A percentile compares a stretch with the other conserved stretches of the same genome.
Evolutionary conservation across 495 filamentous ascomycete species (phyloP).

Genomic region (Cercophora sp.): DNA sequence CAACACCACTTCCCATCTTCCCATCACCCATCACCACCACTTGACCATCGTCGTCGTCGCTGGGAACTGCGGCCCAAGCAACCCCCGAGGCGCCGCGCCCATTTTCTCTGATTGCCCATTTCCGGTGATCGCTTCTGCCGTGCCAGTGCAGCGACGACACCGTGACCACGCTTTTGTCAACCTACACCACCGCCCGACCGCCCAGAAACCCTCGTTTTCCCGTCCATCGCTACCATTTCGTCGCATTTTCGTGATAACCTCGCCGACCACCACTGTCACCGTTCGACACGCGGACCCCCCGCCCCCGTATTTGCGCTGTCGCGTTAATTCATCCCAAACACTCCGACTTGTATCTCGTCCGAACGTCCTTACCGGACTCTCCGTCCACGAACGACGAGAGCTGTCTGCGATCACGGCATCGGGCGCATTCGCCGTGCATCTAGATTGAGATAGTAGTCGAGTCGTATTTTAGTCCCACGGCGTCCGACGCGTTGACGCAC

Average conservation of each 20-base stretch:
- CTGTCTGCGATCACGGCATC: too few species aligned
- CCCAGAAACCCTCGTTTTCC: not conserved
- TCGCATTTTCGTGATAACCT: conserved; percentile 18
- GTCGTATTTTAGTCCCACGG: conserved; percentile 4
- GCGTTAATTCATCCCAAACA: too few species aligned
- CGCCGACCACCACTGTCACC: conserved; percentile 1
- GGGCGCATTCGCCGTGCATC: conserved; percentile 9
- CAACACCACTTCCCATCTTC: conserved; percentile 21
- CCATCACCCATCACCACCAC: conserved; percentile 15
- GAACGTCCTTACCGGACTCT: too few species aligned
- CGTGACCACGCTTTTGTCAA: not conserved
- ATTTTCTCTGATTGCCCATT: conserved; percentile 16
- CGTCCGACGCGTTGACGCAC: conserved; percentile 17
- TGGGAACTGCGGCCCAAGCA: conserved; percentile 14
- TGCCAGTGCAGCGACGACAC: conserved; percentile 15
- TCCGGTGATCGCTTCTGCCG: conserved; percentile 15
- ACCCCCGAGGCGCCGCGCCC: not conserved
- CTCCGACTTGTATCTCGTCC: too few species aligned
- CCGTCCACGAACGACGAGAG: too few species aligned
- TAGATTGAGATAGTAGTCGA: conserved; percentile 2
- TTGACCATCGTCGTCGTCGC: conserved; percentile 28
- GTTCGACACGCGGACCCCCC: too few species aligned
- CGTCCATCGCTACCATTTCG: conserved; percentile 10
- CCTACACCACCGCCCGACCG: conserved; percentile 5
- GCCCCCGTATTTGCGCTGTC: too few species aligned